A percentile compares a stretch with the other conserved stretches of the same genome.
Conservation (phyloP, 1,139 yeast species). For the Waltiozyma sp. region DNA sequence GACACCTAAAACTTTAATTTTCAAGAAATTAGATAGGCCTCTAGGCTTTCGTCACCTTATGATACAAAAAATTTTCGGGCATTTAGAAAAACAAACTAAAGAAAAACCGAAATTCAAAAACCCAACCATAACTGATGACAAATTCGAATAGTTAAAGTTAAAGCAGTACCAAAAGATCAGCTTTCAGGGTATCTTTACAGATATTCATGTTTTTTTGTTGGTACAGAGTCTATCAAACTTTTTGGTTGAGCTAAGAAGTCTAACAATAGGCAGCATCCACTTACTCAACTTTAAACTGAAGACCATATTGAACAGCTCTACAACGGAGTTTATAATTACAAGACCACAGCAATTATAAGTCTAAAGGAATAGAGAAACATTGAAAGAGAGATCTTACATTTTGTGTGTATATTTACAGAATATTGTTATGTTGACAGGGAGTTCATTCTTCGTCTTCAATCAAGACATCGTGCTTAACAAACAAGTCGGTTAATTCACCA, state of each 20-base stretch:
- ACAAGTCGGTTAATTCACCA: conserved; percentile 82
- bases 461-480: conserved; percentile 71
- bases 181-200: no score
- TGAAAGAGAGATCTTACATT: no score
- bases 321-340: conserved; percentile 1
- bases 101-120: no score
- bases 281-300: background rate
- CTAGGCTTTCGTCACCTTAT: no score
- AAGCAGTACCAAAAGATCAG: no score
- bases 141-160: no score
- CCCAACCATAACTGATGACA: no score
- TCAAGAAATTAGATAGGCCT: no score
- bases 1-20: no score
- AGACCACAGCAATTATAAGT: background rate
- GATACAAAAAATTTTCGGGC: no score
- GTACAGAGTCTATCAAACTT: background rate
- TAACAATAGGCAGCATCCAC: background rate
- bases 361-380: background rate
- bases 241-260: background rate
- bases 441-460: conserved; percentile 21
- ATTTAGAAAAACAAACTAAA: no score
- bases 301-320: background rate
- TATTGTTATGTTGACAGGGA: background rate
- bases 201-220: background rate
- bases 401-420: background rate